Percentiles rank a stretch among this genome's conserved stretches.
Conservation (phyloP, 805 yeast genomes). For the Saccharomycopsis microspora region DNA sequence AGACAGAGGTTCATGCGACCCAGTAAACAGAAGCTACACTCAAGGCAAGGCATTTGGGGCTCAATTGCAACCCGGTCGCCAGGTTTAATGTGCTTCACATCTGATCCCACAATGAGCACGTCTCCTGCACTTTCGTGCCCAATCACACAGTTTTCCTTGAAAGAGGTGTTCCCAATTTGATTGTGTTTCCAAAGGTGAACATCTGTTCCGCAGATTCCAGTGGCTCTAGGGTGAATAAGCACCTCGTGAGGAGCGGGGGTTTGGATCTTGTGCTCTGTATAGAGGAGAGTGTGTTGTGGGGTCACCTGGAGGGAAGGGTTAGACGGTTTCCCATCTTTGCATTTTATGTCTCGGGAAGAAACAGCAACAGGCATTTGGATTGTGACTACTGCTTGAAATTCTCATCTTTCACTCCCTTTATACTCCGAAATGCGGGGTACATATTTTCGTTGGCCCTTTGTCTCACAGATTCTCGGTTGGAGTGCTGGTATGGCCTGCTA, state of each 20-base stretch:
- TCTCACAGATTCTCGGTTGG: no score
- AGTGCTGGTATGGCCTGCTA: no score
- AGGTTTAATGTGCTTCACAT: conserved; percentile 29
- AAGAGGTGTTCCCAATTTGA: conserved; percentile 38
- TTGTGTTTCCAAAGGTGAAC: conserved; percentile 61
- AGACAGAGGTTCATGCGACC: conserved; percentile 32
- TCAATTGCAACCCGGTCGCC: conserved; percentile 41
- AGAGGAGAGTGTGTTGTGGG: no score
- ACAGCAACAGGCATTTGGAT: no score
- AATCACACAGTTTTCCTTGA: conserved; percentile 26
- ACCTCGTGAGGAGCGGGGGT: conserved; percentile 29
- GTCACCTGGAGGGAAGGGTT: no score
- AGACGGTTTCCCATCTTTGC: no score
- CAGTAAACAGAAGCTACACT: conserved; percentile 27
- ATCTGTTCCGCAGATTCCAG: conserved; percentile 72
- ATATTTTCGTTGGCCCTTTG: no score
- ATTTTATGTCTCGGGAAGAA: no score
- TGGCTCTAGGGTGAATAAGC: conserved; percentile 44
- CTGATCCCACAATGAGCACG: conserved; percentile 36
- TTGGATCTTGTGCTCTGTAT: no score
- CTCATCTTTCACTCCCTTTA: no score
- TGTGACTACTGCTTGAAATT: no score
- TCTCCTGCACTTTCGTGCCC: conserved; percentile 38
- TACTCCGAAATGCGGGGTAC: no score
- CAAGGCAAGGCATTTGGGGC: conserved; percentile 43